Conservation (phyloP, 108 stramenopile genomes). For the Nannochloropsis oceanica region DNA sequence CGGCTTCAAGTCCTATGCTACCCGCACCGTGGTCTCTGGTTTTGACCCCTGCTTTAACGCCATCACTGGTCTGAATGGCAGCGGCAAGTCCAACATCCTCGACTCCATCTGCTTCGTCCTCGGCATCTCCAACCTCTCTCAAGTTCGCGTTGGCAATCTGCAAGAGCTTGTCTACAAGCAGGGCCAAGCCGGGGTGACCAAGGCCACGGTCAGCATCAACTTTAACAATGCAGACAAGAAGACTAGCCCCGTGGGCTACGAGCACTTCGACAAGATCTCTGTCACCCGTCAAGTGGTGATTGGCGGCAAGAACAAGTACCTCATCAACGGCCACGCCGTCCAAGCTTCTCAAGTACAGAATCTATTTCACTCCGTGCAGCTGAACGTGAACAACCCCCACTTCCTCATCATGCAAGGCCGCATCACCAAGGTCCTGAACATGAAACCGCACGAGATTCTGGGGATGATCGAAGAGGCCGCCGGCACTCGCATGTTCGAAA, state of each 20-base stretch:
- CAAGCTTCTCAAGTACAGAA: slow-evolving; percentile 87
- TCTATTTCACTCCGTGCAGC: slow-evolving; percentile 97
- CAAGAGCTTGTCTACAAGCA: slow-evolving; percentile 99
- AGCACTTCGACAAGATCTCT: slow-evolving; percentile 69
- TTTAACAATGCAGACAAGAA: slow-evolving; percentile 84
- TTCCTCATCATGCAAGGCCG: slow-evolving; percentile 99
- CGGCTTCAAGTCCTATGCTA: slow-evolving; percentile 98
- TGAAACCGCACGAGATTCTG: slow-evolving; percentile 96
- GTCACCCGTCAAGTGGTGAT: slow-evolving; percentile 90
- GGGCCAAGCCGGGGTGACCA: slow-evolving; percentile 96
- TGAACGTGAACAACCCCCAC: slow-evolving; percentile 99
- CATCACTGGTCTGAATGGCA: slow-evolving; percentile 97
- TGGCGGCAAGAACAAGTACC: slow-evolving; percentile 94
- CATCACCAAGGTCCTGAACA: slow-evolving; percentile 96
- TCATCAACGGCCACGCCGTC: slow-evolving; percentile 84
- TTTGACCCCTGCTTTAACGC: slow-evolving; percentile 99
- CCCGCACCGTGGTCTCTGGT: slow-evolving; percentile 82
- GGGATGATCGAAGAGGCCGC: slow-evolving; percentile 99
- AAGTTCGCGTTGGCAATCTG: slow-evolving; percentile 89
- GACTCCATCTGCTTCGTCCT: slow-evolving; percentile 98
- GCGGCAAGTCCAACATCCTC: slow-evolving; percentile 94
- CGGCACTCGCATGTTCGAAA: slow-evolving; percentile 98
- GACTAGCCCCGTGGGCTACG: slow-evolving; percentile 74
- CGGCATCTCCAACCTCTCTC: slow-evolving; percentile 88
- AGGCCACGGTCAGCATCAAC: slow-evolving; percentile 84